Base-by-base conservation (phyloP, 768 basidiomycete species). In the Boletus fagicola region DNA sequence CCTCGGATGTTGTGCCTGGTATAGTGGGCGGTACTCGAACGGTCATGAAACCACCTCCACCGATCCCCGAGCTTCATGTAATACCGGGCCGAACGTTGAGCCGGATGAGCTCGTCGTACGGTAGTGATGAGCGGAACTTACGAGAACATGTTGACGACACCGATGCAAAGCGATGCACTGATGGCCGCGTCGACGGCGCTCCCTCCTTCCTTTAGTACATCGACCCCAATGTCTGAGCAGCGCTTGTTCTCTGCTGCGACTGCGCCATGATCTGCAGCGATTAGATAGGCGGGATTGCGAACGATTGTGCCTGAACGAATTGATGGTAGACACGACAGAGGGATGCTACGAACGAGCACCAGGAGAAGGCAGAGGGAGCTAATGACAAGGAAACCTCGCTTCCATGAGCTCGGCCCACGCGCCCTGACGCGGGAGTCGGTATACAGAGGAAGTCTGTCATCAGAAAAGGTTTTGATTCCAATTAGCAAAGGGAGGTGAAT, bases 141-240 rank as follows among this genome's bases (percentile, higher is more conserved):
- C 80, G 91, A 92, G 70, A 94, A 97, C 86, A 92, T 92, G 70
- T 94, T 94, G 50, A 93, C 83, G 3, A 91, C 87, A 6, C 90
- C 89, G 35, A 76, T 76, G 68, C 96, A 98, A 26, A 98, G 76
- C 0, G 87, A 84, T 0, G 90, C 80, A 22, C 85, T 83, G 53
- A 98, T 84, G 0, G 85, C 88, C 0, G 96, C 87, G 62, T 98
- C 96, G 16, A 96, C 84, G 0, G 95, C 94, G 65, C 90, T 95
- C 18, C 96, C 96, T 28, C 94, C 94, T 9, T 84, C 81, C 74
- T 84, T 86, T 56, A 96, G 64, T 10, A 86, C 77, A 5, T 83
- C 75, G 2, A 97, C 83, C 3, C 95, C 96, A 48, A 97, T 85
- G 43, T 89, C 74, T 10, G 93, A 95, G 71, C 96, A 98, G 20